Base-by-base conservation (phyloP, 2,329 filamentous ascomycete genomes). In the Mycogone perniciosa region DNA sequence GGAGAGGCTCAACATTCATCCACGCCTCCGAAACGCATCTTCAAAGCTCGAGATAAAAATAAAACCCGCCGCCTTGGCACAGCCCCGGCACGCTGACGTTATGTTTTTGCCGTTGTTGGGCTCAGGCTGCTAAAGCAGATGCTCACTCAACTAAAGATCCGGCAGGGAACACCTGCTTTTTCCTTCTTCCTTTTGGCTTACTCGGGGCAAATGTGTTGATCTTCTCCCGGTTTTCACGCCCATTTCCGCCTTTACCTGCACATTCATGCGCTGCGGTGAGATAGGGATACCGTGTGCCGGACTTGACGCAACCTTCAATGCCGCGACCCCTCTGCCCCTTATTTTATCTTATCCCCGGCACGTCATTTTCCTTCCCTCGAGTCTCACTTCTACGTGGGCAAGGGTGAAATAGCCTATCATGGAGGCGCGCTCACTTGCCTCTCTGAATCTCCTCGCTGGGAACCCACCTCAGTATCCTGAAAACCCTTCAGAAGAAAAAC, bases 391-490 rank as follows among this genome's bases (percentile, higher is more conserved):
- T 38, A 38, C 35, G 35, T 38, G 35, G 35, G 41, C 35, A 38
- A 26, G 42, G 34, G 27, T n/a, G 9, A 29, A 26, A 34, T 20
- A 39, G 38, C 38, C 31, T 30, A 38, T 34, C 37, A 76, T 93
- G 60, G 88, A 96, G 75, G 93, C 92, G 59, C 84, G 80, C 60
- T 97, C 92, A 42, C 75, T 97, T 41, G 86, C 87, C 48, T 77
- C 82, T 48, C 78, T 99, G 57, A 93, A 89, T 57, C 74, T 80
- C 39, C 80, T 96, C 56, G 92, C 93, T 56, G 80, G 86, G 46
- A 89, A 95, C 62, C 93, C 92, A 39, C 92, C 93, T 43, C 80
- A 84, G 60, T 93, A 95, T 66, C 89, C 89, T 45, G 80, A 86
- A 61, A 88, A 88, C 63, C 86, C 88, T 5, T 81, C 83, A 3